Evolutionary conservation across 139 green algal genomes (phyloP).

Genomic region (Limnomonas spitsbergensis): DNA sequence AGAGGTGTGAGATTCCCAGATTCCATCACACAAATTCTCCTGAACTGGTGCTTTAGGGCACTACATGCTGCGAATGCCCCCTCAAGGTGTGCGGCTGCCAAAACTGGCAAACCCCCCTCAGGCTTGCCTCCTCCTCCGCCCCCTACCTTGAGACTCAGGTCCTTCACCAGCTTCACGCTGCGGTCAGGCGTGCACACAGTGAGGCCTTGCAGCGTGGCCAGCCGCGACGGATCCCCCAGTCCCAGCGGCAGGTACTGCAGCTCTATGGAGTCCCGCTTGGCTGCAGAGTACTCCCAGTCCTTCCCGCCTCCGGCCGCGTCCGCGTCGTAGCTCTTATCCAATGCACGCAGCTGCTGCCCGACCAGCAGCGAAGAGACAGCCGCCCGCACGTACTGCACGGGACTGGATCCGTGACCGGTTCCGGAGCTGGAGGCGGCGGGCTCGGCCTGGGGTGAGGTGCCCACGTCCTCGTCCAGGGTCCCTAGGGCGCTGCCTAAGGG

Average conservation of each 20-base stretch:
- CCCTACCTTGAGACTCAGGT: constrained; percentile 59
- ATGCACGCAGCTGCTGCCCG: neutral
- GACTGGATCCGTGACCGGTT: neutral
- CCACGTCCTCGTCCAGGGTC: too few species aligned
- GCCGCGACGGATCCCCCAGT: constrained; percentile 3
- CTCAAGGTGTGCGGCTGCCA: too few species aligned
- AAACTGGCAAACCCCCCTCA: too few species aligned
- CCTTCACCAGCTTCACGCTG: constrained; percentile 48
- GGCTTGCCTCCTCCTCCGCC: too few species aligned
- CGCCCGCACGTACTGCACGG: neutral
- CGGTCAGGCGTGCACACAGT: constrained; percentile 70
- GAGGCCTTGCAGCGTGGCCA: constrained; percentile 64
- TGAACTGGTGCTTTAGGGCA: too few species aligned
- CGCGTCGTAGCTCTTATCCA: neutral
- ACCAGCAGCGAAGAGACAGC: neutral
- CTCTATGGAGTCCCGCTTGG: neutral
- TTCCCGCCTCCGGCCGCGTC: neutral
- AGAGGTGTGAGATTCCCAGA: too few species aligned
- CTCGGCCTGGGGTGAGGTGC: too few species aligned
- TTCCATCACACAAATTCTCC: too few species aligned
- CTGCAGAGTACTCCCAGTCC: neutral
- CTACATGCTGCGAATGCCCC: too few species aligned
- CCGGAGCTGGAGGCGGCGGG: too few species aligned
- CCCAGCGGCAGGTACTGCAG: constrained; percentile 4
- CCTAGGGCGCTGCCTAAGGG: neutral